Evolutionary conservation across 2,329 filamentous ascomycete species (phyloP), one percentile per base, ranked within the genome.

Genomic region (Clarireedia sp.): DNA sequence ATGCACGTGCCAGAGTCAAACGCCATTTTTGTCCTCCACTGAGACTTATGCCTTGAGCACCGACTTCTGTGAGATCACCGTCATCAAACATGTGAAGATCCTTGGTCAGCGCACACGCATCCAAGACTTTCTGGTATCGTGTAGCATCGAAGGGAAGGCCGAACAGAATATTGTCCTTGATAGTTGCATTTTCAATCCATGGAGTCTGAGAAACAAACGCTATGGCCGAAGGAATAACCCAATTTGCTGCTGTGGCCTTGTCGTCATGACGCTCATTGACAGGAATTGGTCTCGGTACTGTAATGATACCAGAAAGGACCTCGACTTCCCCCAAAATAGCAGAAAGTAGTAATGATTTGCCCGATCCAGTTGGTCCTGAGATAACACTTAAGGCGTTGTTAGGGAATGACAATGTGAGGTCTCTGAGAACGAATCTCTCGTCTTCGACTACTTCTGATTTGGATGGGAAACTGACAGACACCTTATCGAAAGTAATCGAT

Each of bases 1-100:
- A 75, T 1, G 88, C 87, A 49, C 89, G 76, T 1, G 88, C 89
- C 60, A 94, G 80, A 1, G 86, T 87, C 33, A 92, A 78, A 45
- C 89, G 80, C 85, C 87, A 90, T 64, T 87, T 85, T 70, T 94
- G 89, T 0, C 89, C 89, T 59, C 89, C 89, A 59, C 85, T 89
- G 2, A 94, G 75, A 63, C 90, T 90, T 62, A 91, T 87, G 3
- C 89, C 89, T 60, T 91, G 90, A 2, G 87, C 85, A 10, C 89
- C 89, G 51, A 92, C 86, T 64, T 90, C 86, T 0, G 89, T 94
- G 54, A 79, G 70, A 62, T 92, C 87, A 7, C 88, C 88, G 64
- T 91, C 85, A 0, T 81, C 73, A 14, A 94, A 75, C 72, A 89
- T 87, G 16, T 83, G 78, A 33, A 94, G 73, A 62, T 95, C 89